Conservation (phyloP, 768 basidiomycete genomes). For the Myochromella boudieri region DNA sequence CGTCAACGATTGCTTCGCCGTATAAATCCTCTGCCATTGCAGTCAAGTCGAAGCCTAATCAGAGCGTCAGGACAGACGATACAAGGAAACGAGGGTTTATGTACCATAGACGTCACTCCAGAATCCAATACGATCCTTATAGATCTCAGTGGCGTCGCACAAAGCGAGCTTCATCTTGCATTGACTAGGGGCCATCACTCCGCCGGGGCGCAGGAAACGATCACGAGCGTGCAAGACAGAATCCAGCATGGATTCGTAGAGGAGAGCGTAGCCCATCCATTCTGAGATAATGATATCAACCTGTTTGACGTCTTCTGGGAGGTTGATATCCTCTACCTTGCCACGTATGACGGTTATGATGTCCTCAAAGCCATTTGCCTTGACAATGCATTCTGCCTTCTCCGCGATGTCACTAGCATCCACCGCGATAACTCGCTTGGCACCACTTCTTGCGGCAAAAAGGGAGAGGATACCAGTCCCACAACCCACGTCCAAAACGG, state of each 20-base stretch:
- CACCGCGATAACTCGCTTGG: slow-evolving; percentile 86
- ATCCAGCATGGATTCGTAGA: slow-evolving; percentile 98
- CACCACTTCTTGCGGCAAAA: slow-evolving; percentile 87
- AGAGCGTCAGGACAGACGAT: not conserved
- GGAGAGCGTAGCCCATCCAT: slow-evolving; percentile 94
- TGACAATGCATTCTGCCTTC: slow-evolving; percentile 77
- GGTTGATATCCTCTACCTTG: slow-evolving; percentile 83
- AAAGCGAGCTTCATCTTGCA: slow-evolving; percentile 83
- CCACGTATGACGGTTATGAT: slow-evolving; percentile 86
- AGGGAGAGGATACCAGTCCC: slow-evolving; percentile 92
- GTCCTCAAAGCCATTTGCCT: slow-evolving; percentile 68
- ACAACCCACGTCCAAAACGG: slow-evolving; percentile 95
- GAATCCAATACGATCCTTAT: slow-evolving; percentile 82
- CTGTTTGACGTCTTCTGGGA: slow-evolving; percentile 69
- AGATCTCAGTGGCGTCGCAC: slow-evolving; percentile 72
- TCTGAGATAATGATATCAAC: slow-evolving; percentile 97
- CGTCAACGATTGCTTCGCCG: slow-evolving; percentile 82
- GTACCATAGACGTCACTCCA: slow-evolving; percentile 92
- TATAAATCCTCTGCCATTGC: slow-evolving; percentile 76
- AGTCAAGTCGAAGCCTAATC: slow-evolving; percentile 81
- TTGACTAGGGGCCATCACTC: slow-evolving; percentile 91
- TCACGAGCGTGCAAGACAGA: slow-evolving; percentile 90
- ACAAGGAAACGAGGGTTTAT: slow-evolving; percentile 16
- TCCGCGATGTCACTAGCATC: slow-evolving; percentile 85
- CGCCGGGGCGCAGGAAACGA: slow-evolving; percentile 72